Conservation (phyloP, 139 green algal genomes). For the Cymbomonas tetramitiformis region DNA sequence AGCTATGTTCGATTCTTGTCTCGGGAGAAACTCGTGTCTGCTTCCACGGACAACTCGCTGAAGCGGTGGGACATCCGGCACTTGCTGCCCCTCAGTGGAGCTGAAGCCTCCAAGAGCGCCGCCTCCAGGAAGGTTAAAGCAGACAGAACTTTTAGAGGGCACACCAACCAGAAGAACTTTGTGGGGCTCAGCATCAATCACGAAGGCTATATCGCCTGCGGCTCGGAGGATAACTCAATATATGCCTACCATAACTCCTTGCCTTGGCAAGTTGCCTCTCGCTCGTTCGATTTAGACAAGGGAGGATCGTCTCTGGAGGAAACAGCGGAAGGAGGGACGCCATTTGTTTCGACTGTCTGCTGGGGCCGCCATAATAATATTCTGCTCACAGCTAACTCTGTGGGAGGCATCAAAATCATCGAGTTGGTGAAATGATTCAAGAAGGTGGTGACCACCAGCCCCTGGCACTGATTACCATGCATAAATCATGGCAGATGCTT, state of each 20-base stretch:
- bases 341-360: no score
- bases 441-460: no score
- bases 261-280: not conserved
- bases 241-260: constrained; percentile 1
- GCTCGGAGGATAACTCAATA: constrained; percentile 61
- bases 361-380: no score
- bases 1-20: constrained; percentile 41
- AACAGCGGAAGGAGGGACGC: no score
- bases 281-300: no score
- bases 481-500: no score
- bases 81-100: not conserved
- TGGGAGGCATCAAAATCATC: no score
- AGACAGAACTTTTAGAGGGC: constrained; percentile 45
- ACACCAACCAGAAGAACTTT: constrained; percentile 87
- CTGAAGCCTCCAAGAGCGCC: not conserved
- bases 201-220: constrained; percentile 61
- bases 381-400: no score
- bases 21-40: constrained; percentile 22
- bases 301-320: no score
- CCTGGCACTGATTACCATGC: no score
- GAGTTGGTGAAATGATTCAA: no score
- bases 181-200: constrained; percentile 57
- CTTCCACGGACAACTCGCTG: constrained; percentile 40
- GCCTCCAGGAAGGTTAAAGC: no score
- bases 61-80: constrained; percentile 36